Evolutionary conservation across 352 stramenopile species (phyloP), one percentile per base, ranked within the genome.

Genomic region (Pythium brachiatum): DNA sequence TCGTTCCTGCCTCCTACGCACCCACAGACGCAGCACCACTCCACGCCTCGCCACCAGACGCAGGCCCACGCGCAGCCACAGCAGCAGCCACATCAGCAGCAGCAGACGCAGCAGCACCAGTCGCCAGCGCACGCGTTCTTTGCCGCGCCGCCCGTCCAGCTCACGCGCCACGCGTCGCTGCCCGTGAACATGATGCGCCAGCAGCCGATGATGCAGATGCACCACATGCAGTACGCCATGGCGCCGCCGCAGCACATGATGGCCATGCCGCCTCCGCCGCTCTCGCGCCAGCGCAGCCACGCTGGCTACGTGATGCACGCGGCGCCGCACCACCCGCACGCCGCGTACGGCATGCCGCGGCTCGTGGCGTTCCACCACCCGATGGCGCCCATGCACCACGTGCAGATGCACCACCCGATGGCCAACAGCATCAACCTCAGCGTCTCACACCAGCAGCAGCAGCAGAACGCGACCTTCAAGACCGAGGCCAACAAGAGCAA

Each of bases 131-230:
- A 53, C 20, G 46, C 53, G 12, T 75, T 64, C 58, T 86, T 90
- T 29, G 57, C 72, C 9, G 72, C 69, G 0, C 72, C 83, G 12
- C 83, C 83, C 0, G 74, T 74, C 18, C 70, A 74, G 68, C 83
- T 92, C 57, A 90, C 78, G 21, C 83, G 83, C 16, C 81, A 92
- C 72, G 64, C 67, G 18, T 92, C 83, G 57, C 79, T 90, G 58
- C 83, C 83, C 1, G 72, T 81, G 39, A 68, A 65, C 32, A 78
- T 83, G 66, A 73, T 81, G 53, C 80, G 75, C 21, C 41, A 20
- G 27, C 68, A 51, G 47, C 77, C 62, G 39, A 68, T 73, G 52
- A 68, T 73, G 52, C 66, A 67, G 26, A 69, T 74, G 51, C 63
- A 69, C 55, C 27, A 7, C n/a, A 57, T 90, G 67, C 78, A 76